Base-by-base conservation (phyloP, 495 filamentous ascomycete species). In the Xylaria telfairii region DNA sequence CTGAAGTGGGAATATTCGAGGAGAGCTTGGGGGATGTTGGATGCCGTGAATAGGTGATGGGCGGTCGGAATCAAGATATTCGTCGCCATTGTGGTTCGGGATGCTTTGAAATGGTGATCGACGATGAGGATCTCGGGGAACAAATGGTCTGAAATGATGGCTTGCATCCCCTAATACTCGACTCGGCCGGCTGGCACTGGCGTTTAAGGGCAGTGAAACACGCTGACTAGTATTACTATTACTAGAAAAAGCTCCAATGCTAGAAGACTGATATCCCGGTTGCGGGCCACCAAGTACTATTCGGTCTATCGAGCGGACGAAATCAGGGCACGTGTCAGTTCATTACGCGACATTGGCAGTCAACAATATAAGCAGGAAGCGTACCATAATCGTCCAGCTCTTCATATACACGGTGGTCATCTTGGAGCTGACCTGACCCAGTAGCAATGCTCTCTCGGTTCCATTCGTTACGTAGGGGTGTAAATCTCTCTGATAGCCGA, bases 341-440 rank as follows among this genome's bases (percentile, higher is more conserved):
- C 24, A 21, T 6, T 37, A 42, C 1, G 39, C 4, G 2, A 5
- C 24, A n/a, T 24, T 1, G 42, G 28, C 1, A 8, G 39, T 8
- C 9, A 10, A 62, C 39, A 64, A 6, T 0, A n/a, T 0, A 66
- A 15, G 5, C 4, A 37, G 19, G 0, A 26, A 53, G 26, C 78
- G 70, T 69, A 81, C 80, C 79, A 53, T 81, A 81, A 53, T 81
- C 75, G 46, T 82, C 80, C 9, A 80, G 65, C 0, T 68, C 75
- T 32, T 66, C 34, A 21, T 57, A 65, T 49, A 73, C 69, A 59
- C 64, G 24, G 12, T 0, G 26, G 44, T 34, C 19, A n/a, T 53
- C 21, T 37, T 46, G 8, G 26, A 28, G 39, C 57, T 49, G 67
- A 34, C 46, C 47, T 24, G 32, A 24, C 26, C 44, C 42, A 39